These are phyloP conservation scores for Nannizzia gypsea DNA, from an alignment of 2,329 filamentous ascomycete species.

Conservation along the genomic window DNA sequence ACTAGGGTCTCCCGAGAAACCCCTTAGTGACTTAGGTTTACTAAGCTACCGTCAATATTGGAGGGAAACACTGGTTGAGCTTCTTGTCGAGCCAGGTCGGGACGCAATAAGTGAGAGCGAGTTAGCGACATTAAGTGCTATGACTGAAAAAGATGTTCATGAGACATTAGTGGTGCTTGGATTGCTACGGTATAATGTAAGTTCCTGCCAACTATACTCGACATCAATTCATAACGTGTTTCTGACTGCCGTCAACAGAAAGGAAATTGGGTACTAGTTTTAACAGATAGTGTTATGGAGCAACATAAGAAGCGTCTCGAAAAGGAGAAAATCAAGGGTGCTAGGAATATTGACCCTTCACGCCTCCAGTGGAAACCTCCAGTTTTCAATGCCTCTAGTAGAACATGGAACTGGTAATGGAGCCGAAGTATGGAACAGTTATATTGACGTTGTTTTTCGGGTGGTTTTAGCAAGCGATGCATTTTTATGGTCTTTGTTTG, in stretches of 20 bases:
- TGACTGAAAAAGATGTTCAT: constrained; percentile 96
- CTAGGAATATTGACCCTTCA: constrained; percentile 60
- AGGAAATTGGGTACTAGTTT: constrained; percentile 89
- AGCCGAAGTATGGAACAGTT: background rate
- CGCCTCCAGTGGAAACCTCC: constrained; percentile 91
- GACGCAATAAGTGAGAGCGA: constrained; percentile 65
- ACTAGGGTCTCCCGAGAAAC: constrained; percentile 91
- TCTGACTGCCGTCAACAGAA: constrained; percentile 38
- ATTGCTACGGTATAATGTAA: constrained; percentile 79
- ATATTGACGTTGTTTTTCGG: background rate
- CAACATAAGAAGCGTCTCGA: constrained; percentile 59
- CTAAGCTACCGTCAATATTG: constrained; percentile 95
- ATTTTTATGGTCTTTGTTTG: background rate
- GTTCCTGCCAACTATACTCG: constrained; percentile 15
- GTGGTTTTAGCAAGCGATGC: constrained; percentile 4
- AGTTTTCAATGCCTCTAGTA: constrained; percentile 75
- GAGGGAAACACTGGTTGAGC: constrained; percentile 85
- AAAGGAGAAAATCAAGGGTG: constrained; percentile 68
- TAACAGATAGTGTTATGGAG: constrained; percentile 69
- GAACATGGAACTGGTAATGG: constrained; percentile 85
- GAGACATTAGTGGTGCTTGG: constrained; percentile 88
- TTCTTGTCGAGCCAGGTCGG: constrained; percentile 63
- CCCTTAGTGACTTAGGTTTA: constrained; percentile 82
- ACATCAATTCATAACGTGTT: background rate
- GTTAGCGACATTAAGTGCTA: constrained; percentile 65